Evolutionary conservation across 345 rosid genomes (phyloP).

Genomic region (Populus davidiana): DNA sequence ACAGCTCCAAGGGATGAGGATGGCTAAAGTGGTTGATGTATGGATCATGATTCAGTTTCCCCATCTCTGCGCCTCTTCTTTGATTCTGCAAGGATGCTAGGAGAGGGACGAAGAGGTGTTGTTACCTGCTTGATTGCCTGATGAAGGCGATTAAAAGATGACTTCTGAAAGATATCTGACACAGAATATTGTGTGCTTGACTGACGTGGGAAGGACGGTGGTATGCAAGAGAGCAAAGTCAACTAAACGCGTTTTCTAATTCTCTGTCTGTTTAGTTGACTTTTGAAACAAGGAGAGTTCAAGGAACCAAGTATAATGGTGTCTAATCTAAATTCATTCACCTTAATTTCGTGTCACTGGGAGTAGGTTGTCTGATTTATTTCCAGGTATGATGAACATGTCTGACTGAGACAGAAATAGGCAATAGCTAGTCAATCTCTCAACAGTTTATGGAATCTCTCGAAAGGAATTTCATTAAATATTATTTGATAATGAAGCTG

Average conservation of each 20-base stretch:
- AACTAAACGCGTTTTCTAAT: not conserved
- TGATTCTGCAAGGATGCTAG: not conserved
- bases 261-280: not conserved
- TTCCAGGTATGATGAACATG: no score
- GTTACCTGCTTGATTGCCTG: not conserved
- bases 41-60: conserved; percentile 39
- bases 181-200: no score
- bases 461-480: no score
- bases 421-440: no score
- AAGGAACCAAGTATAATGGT: not conserved
- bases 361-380: no score
- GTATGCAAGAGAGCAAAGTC: not conserved
- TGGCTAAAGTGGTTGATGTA: conserved; percentile 51
- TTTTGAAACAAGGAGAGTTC: not conserved
- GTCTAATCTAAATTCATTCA: no score
- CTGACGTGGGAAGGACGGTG: no score
- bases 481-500: no score
- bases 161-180: not conserved
- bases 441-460: no score
- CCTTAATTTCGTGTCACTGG: no score
- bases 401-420: no score
- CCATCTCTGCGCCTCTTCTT: conserved; percentile 28
- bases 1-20: conserved; percentile 49
- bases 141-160: not conserved
- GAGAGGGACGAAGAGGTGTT: not conserved